Base-by-base conservation (phyloP, 2,329 filamentous ascomycete species). In the Fusarium robinianum region DNA sequence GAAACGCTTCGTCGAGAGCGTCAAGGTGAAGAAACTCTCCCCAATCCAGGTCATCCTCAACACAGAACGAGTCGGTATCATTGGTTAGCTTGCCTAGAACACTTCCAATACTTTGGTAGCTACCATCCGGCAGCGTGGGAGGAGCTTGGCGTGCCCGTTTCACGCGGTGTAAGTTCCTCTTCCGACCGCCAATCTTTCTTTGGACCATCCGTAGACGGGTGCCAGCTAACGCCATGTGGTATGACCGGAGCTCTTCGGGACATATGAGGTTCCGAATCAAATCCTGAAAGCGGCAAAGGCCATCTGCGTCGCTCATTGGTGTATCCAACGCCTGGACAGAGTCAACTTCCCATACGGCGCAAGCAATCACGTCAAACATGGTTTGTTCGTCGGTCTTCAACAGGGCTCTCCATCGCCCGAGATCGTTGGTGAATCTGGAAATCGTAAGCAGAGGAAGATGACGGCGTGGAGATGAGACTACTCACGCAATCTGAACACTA, bases 391-490 rank as follows among this genome's bases (percentile, higher is more conserved):
- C 23, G 6, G 35, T 31, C 1, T 49, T 37, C 5, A 64, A 18
- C 3, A 61, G 11, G 2, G 49, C 35, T 19, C 51, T 62, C 63
- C 63, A 65, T 8, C 61, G 53, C 5, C 49, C 40, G 4, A 65
- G 37, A 34, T 65, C 63, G 7, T 51, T 44, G 5, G 41, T 35
- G 18, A 65, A 65, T 9, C 63, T 65, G 10, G 3, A n/a, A 1
- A 5, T 16, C 6, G 18, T 60, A 22, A 57, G 41, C 18, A n/a
- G 16, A 24, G 6, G 8, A 19, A 15, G 1, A 14, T 10, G n/a
- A 11, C 11, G 6, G 11, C 9, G 8, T 9, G n/a, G 10, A 7
- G 8, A 2, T 25, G 9, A 6, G 8, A 8, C 4, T 8, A 34
- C 50, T 21, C 46, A 56, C 55, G n/a, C 56, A 45, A 11, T 26